Evolutionary conservation across 148 eudicot species (phyloP), one percentile per base, ranked within the genome.

Genomic region (Nepenthes mirabilis): DNA sequence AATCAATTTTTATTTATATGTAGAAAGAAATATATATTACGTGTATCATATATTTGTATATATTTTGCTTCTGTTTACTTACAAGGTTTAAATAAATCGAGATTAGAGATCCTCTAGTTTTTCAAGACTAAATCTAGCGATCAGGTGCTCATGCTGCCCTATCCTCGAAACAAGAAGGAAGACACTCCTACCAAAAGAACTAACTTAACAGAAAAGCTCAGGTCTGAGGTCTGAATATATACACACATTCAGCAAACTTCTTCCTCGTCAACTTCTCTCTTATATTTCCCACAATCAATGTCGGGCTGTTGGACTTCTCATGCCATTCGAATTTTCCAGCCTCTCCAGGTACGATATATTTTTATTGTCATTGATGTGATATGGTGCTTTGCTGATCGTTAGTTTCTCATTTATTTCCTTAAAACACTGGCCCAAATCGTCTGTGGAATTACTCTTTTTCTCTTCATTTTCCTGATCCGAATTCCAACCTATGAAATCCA

Each of bases 401-500:
- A 53, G 14, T 32, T n/a, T 32, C 6, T 13, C 56, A 14, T 53
- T 53, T n/a, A 11, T 32, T n/a, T 32, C 56, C 33, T 53, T n/a
- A 9, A 53, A 53, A 7, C 34, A n/a, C 32, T 53, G 5, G 33
- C 14, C 56, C 7, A 6, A 14, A n/a, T 53, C 33, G 14, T 32
- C 56, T 2, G 56, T 32, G 33, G 32, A n/a, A 5, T 3, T 53
- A 32, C 56, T 53, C 32, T 32, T 53, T 7, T 32, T 53, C 33
- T n/a, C 56, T 13, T 53, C 56, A 48, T 5, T 10, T 14, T 5
- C 56, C 33, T 1, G 56, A 53, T 53, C 56, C 2, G 34, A 14
- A 14, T 53, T 13, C 56, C 56, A 53, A 1, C 56, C 56, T 32
- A 53, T 53, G 56, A 53, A 53, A 53, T 53, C 56, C 56, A 1